Conservation (phyloP, 163 green algal genomes). For the Volvox carteri region DNA sequence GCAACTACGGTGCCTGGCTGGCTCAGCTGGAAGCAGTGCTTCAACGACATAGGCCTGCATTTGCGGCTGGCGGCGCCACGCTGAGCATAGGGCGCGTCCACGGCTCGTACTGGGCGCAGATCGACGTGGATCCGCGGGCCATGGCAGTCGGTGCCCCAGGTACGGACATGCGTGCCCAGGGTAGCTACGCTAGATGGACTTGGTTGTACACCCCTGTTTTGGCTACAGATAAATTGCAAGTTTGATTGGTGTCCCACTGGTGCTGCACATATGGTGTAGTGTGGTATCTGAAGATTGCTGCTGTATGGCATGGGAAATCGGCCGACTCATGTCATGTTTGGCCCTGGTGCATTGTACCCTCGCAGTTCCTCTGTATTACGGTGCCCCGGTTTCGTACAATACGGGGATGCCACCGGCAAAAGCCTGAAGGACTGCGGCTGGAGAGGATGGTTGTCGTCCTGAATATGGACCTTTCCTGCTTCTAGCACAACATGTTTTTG, state of each 20-base stretch:
- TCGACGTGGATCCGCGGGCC: constrained; percentile 18
- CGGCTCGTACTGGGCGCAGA: constrained; percentile 37
- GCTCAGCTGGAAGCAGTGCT: constrained; percentile 22
- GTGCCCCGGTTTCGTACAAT: background rate
- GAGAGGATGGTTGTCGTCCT: too few relatives aligned
- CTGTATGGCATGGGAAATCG: too few relatives aligned
- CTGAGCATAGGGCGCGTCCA: constrained; percentile 26
- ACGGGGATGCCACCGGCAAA: background rate
- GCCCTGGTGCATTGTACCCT: too few relatives aligned
- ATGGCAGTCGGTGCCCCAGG: constrained; percentile 43
- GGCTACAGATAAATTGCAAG: too few relatives aligned
- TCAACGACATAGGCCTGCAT: constrained; percentile 3
- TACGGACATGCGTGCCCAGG: background rate
- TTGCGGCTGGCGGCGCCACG: constrained; percentile 1
- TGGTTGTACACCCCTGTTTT: too few relatives aligned
- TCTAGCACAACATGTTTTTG: too few relatives aligned
- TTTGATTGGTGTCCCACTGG: too few relatives aligned
- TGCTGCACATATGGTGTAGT: too few relatives aligned
- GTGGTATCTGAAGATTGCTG: too few relatives aligned
- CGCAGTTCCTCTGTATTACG: background rate
- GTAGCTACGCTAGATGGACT: too few relatives aligned
- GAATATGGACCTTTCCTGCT: too few relatives aligned
- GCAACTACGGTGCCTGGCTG: constrained; percentile 33
- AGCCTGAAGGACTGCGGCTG: background rate
- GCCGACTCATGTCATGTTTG: background rate